phyloP scores from a whole-genome alignment of 108 stramenopile species.

The Fragilaria radians region DNA sequence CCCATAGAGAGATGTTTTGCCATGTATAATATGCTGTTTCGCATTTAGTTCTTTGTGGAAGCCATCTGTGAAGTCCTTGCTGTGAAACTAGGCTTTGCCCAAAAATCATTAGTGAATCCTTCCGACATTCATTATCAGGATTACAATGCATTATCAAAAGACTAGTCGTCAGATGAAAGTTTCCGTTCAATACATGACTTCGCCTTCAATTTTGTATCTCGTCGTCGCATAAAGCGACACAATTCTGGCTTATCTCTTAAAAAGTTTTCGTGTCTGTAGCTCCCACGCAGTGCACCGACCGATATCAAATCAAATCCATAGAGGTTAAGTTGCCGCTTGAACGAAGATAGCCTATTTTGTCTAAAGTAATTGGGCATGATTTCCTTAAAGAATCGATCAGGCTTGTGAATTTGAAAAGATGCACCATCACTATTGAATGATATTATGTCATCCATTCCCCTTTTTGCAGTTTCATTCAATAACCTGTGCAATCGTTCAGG shows the following conservation, averaged over 20 bases:
- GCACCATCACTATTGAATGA: conserved; percentile 11
- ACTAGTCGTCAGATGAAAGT: no score
- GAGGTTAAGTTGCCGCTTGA: conserved; percentile 59
- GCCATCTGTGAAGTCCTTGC: no score
- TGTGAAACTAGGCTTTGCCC: no score
- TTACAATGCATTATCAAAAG: no score
- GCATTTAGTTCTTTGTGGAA: no score
- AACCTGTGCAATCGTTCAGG: neutral
- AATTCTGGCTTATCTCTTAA: conserved; percentile 16
- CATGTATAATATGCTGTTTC: no score
- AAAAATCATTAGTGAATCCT: no score
- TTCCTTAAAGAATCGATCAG: conserved; percentile 20
- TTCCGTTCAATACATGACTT: no score
- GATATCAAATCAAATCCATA: conserved; percentile 53
- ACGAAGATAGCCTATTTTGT: conserved; percentile 33
- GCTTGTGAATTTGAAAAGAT: conserved; percentile 6
- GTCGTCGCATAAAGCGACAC: conserved; percentile 49
- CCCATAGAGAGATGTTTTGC: no score
- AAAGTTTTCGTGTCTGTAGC: conserved; percentile 7
- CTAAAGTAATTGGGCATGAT: conserved; percentile 43
- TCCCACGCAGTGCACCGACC: neutral
- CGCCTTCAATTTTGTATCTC: conserved; percentile 53
- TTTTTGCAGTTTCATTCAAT: neutral
- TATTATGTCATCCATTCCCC: conserved; percentile 15
- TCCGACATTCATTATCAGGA: no score